These are phyloP conservation scores for Talaromyces sp. DNA, from an alignment of 2,329 filamentous ascomycete species.

Conservation along the genomic window DNA sequence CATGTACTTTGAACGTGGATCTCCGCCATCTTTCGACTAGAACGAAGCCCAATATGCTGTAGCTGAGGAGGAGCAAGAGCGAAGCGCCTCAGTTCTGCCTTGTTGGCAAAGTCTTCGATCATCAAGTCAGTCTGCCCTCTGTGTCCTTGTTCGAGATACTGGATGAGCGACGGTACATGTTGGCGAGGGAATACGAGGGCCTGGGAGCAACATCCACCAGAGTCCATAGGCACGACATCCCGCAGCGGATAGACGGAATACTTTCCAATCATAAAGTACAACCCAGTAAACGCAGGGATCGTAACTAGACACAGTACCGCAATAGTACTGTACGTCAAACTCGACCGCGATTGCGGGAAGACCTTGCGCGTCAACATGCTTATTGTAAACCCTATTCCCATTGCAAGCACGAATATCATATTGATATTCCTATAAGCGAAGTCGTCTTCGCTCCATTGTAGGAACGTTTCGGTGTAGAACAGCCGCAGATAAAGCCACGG, in stretches of 20 bases:
- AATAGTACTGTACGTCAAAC: conserved; percentile 16
- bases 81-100: conserved; percentile 5
- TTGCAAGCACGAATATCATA: conserved; percentile 16
- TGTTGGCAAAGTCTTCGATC: conserved; percentile 21
- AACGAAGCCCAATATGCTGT: conserved; percentile 23
- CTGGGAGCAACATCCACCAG: conserved; percentile 29
- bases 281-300: conserved; percentile 17
- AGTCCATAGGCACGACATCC: conserved; percentile 21
- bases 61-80: conserved; percentile 20
- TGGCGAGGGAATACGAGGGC: conserved; percentile 24
- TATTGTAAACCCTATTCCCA: conserved; percentile 8
- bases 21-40: conserved; percentile 20
- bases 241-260: conserved; percentile 18
- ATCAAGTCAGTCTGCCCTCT: conserved; percentile 21
- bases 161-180: conserved; percentile 15
- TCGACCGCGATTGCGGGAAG: conserved; percentile 5
- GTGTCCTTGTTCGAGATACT: conserved; percentile 12
- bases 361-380: conserved; percentile 11
- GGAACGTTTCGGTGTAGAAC: conserved; percentile 27
- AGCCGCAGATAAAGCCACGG: conserved; percentile 28
- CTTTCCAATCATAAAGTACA: conserved; percentile 22
- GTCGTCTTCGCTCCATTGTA: conserved; percentile 21
- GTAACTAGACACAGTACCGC: conserved; percentile 15
- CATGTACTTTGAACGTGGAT: conserved; percentile 22
- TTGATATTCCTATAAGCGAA: conserved; percentile 20